A percentile compares a stretch with the other conserved stretches of the same genome.
Evolutionary conservation across 2,329 filamentous ascomycete species (phyloP).

Genomic region (Calonectria henricotiae): DNA sequence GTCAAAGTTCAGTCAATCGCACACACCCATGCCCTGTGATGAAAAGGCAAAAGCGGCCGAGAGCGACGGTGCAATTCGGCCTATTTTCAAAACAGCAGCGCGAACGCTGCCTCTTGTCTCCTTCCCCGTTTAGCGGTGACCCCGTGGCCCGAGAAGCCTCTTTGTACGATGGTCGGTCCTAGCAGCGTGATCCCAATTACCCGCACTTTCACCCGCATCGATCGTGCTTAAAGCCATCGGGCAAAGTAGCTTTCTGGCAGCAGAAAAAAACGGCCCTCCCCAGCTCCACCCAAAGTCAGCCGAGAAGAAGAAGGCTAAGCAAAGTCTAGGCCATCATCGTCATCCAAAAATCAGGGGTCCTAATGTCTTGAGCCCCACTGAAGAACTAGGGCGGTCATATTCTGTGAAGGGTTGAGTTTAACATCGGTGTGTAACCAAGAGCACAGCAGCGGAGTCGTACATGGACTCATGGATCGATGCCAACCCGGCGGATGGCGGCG

Average conservation of each 20-base stretch:
- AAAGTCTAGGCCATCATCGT: slow-evolving; percentile 28
- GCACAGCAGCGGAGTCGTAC: slow-evolving; percentile 9
- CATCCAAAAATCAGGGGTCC: slow-evolving; percentile 29
- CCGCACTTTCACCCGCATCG: slow-evolving; percentile 27
- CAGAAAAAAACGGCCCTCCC: slow-evolving; percentile 19
- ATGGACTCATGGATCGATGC: slow-evolving; percentile 28
- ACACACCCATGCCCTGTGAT: slow-evolving; percentile 8
- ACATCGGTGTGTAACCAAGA: slow-evolving; percentile 28
- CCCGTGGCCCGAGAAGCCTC: slow-evolving; percentile 1
- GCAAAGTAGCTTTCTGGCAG: slow-evolving; percentile 21
- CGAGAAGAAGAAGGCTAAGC: slow-evolving; percentile 21
- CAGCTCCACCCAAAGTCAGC: slow-evolving; percentile 25
- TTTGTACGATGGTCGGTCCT: slow-evolving; percentile 7
- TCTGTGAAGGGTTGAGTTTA: slow-evolving; percentile 28
- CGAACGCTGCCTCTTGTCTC: background rate
- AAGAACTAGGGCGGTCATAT: background rate
- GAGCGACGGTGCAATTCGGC: slow-evolving; percentile 13
- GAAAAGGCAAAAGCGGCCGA: background rate
- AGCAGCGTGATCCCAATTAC: slow-evolving; percentile 5
- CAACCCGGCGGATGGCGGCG: slow-evolving; percentile 10
- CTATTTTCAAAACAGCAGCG: slow-evolving; percentile 23
- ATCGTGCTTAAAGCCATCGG: slow-evolving; percentile 31
- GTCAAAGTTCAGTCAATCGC: background rate
- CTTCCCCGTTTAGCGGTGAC: background rate
- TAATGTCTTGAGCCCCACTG: slow-evolving; percentile 24